Evolutionary conservation across 192 early-diverging fungal species (phyloP), one percentile per base, ranked within the genome.

Genomic region (Jimgerdemannia flammicorona): DNA sequence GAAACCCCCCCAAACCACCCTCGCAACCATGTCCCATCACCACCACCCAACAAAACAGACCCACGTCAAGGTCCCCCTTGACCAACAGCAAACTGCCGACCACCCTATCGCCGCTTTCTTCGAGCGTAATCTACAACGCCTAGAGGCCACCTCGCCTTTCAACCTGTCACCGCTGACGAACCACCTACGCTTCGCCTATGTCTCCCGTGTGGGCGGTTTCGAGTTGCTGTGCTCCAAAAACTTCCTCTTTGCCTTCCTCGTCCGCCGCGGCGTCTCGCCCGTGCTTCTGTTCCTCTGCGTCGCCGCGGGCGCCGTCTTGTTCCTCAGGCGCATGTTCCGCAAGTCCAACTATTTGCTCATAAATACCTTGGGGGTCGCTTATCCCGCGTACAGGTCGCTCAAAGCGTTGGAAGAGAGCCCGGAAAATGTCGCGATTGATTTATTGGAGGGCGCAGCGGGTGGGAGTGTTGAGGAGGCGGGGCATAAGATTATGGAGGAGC

Each of bases 331-430:
- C 49, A 59, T 59, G 49, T 59, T 10, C 49, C 6, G 14, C 8
- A 6, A 59, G 49, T 59, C 49, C 14, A 59, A 0, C 49, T 59
- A 59, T 2, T 18, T 68, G 67, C 40, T 84, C n/a, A 78, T 83
- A 59, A 84, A 85, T 59, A 54, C 79, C 4, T 66, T 87, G 3
- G 88, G 85, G 6, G 86, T 87, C 4, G 67, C 82, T 2, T 89
- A 89, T 59, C 88, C 88, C 43, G 74, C 85, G 1, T 84, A 80
- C 54, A 77, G 77, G 40, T 87, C 83, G 11, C 80, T 87, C 66
- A 75, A 83, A 44, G 72, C 81, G 3, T 80, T 89, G 66, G 79
- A 86, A 42, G 67, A 76, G 44, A 59, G 49, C 49, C 42, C 67
- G 3, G 66, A 80, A 40, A 67, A 72, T 14, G 41, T 78, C 77